Evolutionary conservation across 345 rosid species (phyloP).

Genomic region (Conringia planisiliqua): DNA sequence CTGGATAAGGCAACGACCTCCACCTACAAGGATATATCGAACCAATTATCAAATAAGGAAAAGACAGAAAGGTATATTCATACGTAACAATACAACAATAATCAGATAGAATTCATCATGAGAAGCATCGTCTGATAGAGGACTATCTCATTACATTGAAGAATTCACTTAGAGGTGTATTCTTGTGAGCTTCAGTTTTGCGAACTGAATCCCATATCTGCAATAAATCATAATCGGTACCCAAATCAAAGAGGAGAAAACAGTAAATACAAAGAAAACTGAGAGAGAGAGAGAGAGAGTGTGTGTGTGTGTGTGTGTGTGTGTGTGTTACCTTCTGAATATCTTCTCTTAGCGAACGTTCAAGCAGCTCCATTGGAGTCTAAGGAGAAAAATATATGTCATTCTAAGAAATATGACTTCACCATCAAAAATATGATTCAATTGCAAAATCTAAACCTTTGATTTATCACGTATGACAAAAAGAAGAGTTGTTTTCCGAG

Average conservation of each 20-base stretch:
- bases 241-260: constrained; percentile 10
- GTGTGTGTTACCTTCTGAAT: constrained; percentile 58
- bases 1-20: constrained; percentile 78
- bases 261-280: not conserved
- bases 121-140: not conserved
- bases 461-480: constrained; percentile 92
- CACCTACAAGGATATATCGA: constrained; percentile 45
- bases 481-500: constrained; percentile 81
- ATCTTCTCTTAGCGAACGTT: constrained; percentile 65
- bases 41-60: not conserved
- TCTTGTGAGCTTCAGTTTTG: constrained; percentile 64
- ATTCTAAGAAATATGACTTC: constrained; percentile 10
- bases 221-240: constrained; percentile 14
- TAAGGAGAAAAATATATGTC: constrained; percentile 20
- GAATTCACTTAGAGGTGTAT: constrained; percentile 77
- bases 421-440: not conserved
- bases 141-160: constrained; percentile 55
- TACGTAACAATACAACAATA: not conserved
- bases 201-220: constrained; percentile 86
- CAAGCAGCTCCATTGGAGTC: constrained; percentile 77
- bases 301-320: not conserved
- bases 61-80: not conserved
- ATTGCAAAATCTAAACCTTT: constrained; percentile 44
- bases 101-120: not conserved
- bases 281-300: not conserved